Evolutionary conservation across 495 filamentous ascomycete genomes (phyloP).

Genomic region (Bathelium albidoporum): DNA sequence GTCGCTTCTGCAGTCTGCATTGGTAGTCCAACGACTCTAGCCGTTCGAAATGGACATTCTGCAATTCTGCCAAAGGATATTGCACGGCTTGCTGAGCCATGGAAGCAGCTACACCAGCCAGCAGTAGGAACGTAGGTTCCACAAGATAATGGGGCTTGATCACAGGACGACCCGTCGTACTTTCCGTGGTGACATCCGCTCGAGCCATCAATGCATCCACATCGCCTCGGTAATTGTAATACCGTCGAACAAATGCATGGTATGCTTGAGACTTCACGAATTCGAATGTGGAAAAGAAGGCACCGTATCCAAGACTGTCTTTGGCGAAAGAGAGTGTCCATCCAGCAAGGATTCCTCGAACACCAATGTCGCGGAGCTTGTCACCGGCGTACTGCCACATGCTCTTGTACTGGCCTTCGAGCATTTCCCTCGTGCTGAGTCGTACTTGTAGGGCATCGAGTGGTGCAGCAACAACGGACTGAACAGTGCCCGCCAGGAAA

Average conservation of each 20-base stretch:
- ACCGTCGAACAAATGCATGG: conserved; percentile 67
- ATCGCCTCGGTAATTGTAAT: conserved; percentile 40
- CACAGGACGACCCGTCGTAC: conserved; percentile 33
- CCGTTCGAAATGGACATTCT: conserved; percentile 66
- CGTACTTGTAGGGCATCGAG: conserved; percentile 81
- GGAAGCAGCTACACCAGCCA: conserved; percentile 67
- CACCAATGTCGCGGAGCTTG: conserved; percentile 69
- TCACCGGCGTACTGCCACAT: conserved; percentile 72
- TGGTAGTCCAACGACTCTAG: conserved; percentile 68
- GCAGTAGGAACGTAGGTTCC: conserved; percentile 69
- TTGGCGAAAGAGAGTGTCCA: conserved; percentile 69
- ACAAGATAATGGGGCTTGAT: conserved; percentile 79
- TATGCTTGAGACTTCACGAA: conserved; percentile 77
- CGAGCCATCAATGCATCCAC: not conserved
- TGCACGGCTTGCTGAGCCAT: conserved; percentile 68
- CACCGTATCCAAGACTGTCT: conserved; percentile 68
- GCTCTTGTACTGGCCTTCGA: conserved; percentile 57
- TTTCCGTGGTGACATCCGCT: conserved; percentile 8
- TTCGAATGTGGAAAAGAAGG: conserved; percentile 83
- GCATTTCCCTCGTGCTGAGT: conserved; percentile 59
- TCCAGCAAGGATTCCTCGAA: conserved; percentile 72
- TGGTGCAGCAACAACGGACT: conserved; percentile 72
- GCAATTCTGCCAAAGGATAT: conserved; percentile 65
- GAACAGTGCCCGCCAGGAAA: conserved; percentile 63
- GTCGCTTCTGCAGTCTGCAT: conserved; percentile 7